phyloP scores from a whole-genome alignment of 257 asterid species.

The Solanum piurae region DNA sequence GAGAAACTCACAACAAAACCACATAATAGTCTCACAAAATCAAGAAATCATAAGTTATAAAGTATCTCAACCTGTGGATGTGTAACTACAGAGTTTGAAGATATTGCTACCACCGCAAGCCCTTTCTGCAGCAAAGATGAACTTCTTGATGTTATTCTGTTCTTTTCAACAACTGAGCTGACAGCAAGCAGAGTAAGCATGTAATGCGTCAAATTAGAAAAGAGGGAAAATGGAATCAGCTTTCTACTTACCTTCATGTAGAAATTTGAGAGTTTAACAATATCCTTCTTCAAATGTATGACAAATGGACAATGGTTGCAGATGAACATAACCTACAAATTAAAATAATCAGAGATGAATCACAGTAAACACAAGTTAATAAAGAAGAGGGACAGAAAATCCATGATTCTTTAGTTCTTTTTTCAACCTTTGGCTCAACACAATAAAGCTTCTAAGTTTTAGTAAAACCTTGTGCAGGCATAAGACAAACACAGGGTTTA shows the following conservation, averaged over 20 bases:
- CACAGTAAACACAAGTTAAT: neutral
- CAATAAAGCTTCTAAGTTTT: neutral
- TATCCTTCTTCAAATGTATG: slow-evolving; percentile 60
- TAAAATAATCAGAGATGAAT: neutral
- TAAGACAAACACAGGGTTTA: neutral
- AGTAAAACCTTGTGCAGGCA: neutral
- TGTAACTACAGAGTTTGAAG: slow-evolving; percentile 68
- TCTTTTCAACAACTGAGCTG: neutral
- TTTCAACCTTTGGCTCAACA: neutral
- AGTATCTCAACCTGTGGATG: slow-evolving; percentile 79
- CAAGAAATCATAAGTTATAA: slow-evolving; percentile 18
- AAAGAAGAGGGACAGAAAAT: neutral
- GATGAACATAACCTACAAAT: slow-evolving; percentile 62
- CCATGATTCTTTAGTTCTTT: neutral
- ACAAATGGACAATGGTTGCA: slow-evolving; percentile 94
- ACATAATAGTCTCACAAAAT: slow-evolving; percentile 18
- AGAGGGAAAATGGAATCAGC: neutral
- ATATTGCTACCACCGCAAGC: slow-evolving; percentile 79
- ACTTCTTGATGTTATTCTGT: neutral
- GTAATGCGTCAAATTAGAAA: slow-evolving; percentile 2
- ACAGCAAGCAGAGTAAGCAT: neutral
- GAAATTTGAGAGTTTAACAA: slow-evolving; percentile 70
- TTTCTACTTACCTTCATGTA: slow-evolving; percentile 61
- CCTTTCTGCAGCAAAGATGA: slow-evolving; percentile 59
- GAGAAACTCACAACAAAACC: slow-evolving; percentile 17